Evolutionary conservation across 108 stramenopile genomes (phyloP), one percentile per base, ranked within the genome.

Genomic region (Cyclotella sp.): DNA sequence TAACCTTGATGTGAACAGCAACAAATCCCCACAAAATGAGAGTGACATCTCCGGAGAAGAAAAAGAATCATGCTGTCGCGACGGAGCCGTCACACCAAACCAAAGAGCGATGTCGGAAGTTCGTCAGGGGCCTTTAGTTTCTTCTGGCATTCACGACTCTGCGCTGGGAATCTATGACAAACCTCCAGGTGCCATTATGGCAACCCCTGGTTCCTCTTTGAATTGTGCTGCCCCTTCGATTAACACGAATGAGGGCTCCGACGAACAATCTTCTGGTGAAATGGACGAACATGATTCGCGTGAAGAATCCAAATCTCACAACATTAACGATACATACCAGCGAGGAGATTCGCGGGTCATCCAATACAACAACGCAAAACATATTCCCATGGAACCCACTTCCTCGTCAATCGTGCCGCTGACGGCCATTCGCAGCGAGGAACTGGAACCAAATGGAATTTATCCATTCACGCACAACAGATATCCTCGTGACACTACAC

Each of bases 11-110:
- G 24, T 69, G 0, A 34, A 60, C 0, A 42, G 63, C n/a, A n/a
- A n/a, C n/a, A n/a, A n/a, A n/a, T n/a, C n/a, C n/a, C n/a, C n/a
- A n/a, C n/a, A n/a, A 43, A 53, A 64, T 15, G 77, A 77, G n/a
- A 59, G 54, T 61, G 34, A 34, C 34, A 34, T 34, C 34, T 34
- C 34, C 6, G 34, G 34, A 34, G 34, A 34, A 34, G 34, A 34
- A 34, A 6, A 34, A 2, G 34, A 34, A 34, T 70, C 68, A 22
- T 52, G 49, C 28, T 63, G 30, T 21, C 70, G 77, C 58, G 69
- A 70, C 30, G 69, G 69, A 55, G 69, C 63, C 67, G 77, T 51
- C 43, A 70, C 68, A 0, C 62, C 24, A 41, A 40, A 64, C 24
- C 68, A 77, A 18, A 70, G 63, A 63, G 44, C 64, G 34, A 18